Conservation (phyloP, 2,329 filamentous ascomycete species). For the Stenocarpella maydis region DNA sequence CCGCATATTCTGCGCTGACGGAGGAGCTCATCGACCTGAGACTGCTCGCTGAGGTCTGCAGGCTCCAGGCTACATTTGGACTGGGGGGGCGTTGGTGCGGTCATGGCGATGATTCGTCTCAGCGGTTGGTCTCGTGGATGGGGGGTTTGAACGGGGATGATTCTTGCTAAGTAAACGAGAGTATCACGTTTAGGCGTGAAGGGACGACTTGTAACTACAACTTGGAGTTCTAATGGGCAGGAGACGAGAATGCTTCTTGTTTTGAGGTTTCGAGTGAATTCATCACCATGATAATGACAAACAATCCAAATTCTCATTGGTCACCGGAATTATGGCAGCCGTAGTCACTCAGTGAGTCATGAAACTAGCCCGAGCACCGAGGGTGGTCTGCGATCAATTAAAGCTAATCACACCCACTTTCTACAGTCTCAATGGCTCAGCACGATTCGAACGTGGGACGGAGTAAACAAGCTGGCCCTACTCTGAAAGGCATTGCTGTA, state of each 20-base stretch:
- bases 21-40: constrained; percentile 34
- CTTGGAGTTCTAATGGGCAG: background rate
- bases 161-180: background rate
- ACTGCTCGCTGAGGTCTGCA: constrained; percentile 29
- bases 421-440: too few species aligned
- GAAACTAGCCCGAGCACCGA: background rate
- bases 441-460: background rate
- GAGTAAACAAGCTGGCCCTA: background rate
- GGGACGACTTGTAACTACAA: background rate
- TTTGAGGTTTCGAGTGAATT: background rate
- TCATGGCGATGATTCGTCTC: background rate
- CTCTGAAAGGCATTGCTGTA: background rate
- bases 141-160: background rate
- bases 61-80: constrained; percentile 32
- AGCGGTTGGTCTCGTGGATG: background rate
- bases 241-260: background rate
- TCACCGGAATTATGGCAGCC: background rate
- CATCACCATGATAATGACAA: background rate
- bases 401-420: too few species aligned
- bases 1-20: constrained; percentile 35
- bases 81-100: background rate
- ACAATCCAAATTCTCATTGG: background rate
- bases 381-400: background rate
- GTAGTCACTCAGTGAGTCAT: background rate
- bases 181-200: background rate